phyloP scores from a whole-genome alignment of 1,284 basidiomycete species.

The Rhizoctonia solani region DNA sequence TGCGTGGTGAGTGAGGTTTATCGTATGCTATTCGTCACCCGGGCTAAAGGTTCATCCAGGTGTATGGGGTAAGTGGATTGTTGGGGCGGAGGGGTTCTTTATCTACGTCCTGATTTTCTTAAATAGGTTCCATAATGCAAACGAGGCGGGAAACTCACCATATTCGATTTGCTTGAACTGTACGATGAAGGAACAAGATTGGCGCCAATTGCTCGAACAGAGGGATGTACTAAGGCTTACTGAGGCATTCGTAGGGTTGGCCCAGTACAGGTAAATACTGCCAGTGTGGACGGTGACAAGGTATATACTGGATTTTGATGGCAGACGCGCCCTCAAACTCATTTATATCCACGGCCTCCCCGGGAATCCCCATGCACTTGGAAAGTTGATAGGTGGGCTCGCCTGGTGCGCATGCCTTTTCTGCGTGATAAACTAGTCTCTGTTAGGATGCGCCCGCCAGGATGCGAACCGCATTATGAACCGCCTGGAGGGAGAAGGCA shows the following conservation, averaged over 20 bases:
- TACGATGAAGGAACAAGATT: background rate
- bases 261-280: constrained; percentile 16
- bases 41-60: background rate
- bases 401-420: background rate
- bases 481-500: constrained; percentile 33
- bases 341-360: constrained; percentile 16
- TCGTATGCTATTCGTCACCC: background rate
- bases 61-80: constrained; percentile 24
- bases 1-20: constrained; percentile 15
- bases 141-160: background rate
- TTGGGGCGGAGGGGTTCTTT: background rate
- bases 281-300: background rate
- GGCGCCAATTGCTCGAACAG: constrained; percentile 1
- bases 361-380: constrained; percentile 6
- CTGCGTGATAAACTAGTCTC: background rate
- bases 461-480: background rate
- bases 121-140: constrained; percentile 6
- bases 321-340: constrained; percentile 24
- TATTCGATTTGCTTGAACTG: constrained; percentile 16
- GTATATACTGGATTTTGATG: background rate
- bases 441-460: constrained; percentile 8
- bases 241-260: constrained; percentile 1
- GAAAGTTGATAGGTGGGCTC: constrained; percentile 15
- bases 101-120: background rate
- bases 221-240: background rate